These are phyloP conservation scores for Ramularia collo-cygni DNA, from an alignment of 2,329 filamentous ascomycete genomes.

Conservation along the genomic window DNA sequence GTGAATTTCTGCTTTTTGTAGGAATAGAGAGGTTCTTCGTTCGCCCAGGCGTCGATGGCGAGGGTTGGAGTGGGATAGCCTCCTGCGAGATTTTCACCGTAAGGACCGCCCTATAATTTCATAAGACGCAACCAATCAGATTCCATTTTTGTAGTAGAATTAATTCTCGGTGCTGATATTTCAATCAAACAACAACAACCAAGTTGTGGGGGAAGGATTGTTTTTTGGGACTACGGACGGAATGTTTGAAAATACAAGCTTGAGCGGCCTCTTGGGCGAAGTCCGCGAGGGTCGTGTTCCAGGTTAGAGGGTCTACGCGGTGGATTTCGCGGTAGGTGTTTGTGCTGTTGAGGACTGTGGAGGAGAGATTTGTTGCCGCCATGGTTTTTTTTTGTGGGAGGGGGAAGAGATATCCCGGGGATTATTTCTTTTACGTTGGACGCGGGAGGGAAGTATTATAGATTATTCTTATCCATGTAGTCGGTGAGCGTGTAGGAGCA, in stretches of 20 bases:
- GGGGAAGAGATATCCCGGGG: background rate
- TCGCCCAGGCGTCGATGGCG: constrained; percentile 27
- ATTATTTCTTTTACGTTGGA: background rate
- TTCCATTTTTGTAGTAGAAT: background rate
- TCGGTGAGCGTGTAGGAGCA: no score
- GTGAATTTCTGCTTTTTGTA: constrained; percentile 24
- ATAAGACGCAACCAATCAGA: no score
- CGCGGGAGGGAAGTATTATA: no score
- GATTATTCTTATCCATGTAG: no score
- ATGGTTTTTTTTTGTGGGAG: constrained; percentile 6
- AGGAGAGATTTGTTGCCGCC: constrained; percentile 11
- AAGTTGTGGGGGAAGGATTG: background rate
- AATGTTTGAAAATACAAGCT: constrained; percentile 27
- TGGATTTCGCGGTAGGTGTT: constrained; percentile 25
- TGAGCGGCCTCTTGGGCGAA: constrained; percentile 25
- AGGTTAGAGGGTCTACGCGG: constrained; percentile 18
- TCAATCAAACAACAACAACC: background rate
- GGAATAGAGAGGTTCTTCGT: constrained; percentile 26
- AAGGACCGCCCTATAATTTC: constrained; percentile 21
- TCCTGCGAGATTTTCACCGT: constrained; percentile 29
- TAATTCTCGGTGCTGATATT: no score
- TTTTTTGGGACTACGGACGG: constrained; percentile 12
- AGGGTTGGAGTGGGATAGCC: constrained; percentile 18
- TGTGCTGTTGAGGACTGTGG: constrained; percentile 27
- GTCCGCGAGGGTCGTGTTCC: constrained; percentile 24